These are phyloP conservation scores for Monosporascus sp. DNA, from an alignment of 2,329 filamentous ascomycete genomes.

Conservation along the genomic window DNA sequence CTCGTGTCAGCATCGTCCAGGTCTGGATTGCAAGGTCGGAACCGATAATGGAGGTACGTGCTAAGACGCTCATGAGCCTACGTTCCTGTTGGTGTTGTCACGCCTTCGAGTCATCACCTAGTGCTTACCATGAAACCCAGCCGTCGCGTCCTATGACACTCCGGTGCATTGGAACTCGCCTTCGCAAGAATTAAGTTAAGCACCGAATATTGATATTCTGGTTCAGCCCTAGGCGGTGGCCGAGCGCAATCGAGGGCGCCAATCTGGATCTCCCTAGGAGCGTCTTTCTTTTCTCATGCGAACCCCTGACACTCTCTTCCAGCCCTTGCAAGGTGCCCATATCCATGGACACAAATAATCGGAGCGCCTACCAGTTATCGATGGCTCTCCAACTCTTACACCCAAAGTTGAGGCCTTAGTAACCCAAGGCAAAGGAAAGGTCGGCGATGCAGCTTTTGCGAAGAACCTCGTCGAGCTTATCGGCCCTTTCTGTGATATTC, in stretches of 20 bases:
- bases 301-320: no score
- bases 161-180: background rate
- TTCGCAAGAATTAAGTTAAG: background rate
- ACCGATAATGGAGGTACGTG: background rate
- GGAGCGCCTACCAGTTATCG: no score
- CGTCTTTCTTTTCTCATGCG: no score
- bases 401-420: background rate
- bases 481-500: background rate
- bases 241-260: background rate
- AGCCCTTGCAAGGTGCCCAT: no score
- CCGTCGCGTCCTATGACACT: background rate
- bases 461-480: background rate
- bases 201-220: background rate
- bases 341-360: no score
- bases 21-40: background rate
- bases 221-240: background rate
- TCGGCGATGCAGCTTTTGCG: background rate
- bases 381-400: no score
- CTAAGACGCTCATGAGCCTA: background rate
- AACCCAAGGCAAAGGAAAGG: background rate
- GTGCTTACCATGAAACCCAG: background rate
- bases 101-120: background rate
- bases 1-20: background rate
- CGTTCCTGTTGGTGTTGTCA: background rate
- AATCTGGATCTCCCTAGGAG: background rate